Conservation (phyloP, 352 stramenopile species). For the Phytophthora constricta region DNA sequence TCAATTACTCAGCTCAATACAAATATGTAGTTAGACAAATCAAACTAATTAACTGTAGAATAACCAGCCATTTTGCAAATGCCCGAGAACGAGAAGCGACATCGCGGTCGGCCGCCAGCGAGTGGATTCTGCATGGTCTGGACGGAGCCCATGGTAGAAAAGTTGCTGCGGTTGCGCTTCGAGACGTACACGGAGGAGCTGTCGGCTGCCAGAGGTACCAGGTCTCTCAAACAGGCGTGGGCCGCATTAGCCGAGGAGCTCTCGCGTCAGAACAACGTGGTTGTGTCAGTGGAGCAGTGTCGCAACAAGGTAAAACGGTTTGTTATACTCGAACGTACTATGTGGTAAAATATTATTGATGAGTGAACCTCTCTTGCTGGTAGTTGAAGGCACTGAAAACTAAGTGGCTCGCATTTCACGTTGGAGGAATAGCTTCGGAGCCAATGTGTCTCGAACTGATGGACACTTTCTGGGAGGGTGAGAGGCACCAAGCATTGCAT, state of each 20-base stretch:
- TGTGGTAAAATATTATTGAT: neutral
- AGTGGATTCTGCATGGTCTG: constrained; percentile 31
- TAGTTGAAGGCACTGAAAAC: constrained; percentile 32
- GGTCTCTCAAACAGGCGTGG: constrained; percentile 26
- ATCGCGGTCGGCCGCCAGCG: constrained; percentile 24
- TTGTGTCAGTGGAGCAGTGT: constrained; percentile 26
- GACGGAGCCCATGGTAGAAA: constrained; percentile 21
- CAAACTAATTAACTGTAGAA: neutral
- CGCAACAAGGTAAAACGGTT: constrained; percentile 29
- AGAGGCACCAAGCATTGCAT: neutral
- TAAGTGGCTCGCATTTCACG: constrained; percentile 31
- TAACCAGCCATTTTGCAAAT: neutral
- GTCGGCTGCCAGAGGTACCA: constrained; percentile 20
- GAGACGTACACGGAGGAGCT: constrained; percentile 24
- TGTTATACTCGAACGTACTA: neutral
- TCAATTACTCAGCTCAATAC: neutral
- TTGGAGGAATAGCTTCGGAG: constrained; percentile 9
- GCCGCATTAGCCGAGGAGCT: constrained; percentile 15
- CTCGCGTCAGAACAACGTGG: constrained; percentile 16
- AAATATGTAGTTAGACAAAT: neutral
- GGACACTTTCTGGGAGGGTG: constrained; percentile 18
- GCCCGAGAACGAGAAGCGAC: constrained; percentile 1
- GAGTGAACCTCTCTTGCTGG: constrained; percentile 4
- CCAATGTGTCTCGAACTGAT: constrained; percentile 26
- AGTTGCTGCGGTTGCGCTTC: constrained; percentile 27